A percentile compares a stretch with the other conserved stretches of the same genome.
Conservation (phyloP, 2,329 filamentous ascomycete species). For the Mariannaea sp. region DNA sequence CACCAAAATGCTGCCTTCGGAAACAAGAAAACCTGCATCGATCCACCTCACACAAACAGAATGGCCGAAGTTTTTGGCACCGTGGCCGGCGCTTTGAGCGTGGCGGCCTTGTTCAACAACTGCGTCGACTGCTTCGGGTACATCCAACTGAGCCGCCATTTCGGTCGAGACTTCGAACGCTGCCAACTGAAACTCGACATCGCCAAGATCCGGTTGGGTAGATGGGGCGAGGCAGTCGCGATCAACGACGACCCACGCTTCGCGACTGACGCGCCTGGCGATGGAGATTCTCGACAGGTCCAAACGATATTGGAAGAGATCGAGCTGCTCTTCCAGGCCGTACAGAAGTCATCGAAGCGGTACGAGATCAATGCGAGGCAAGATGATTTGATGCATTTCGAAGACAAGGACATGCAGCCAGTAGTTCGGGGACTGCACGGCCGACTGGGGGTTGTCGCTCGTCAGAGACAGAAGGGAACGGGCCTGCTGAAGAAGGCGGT, state of each 20-base stretch:
- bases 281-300: slow-evolving; percentile 18
- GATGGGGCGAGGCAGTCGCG: slow-evolving; percentile 42
- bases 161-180: slow-evolving; percentile 42
- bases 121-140: slow-evolving; percentile 43
- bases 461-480: background rate
- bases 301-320: slow-evolving; percentile 35
- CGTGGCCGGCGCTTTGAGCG: background rate
- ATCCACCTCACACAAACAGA: background rate
- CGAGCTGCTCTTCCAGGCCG: slow-evolving; percentile 29
- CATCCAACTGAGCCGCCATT: slow-evolving; percentile 44
- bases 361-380: slow-evolving; percentile 22
- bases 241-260: slow-evolving; percentile 40
- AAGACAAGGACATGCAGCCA: background rate
- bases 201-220: slow-evolving; percentile 38
- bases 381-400: slow-evolving; percentile 2
- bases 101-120: background rate
- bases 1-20: background rate
- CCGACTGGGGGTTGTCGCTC: background rate
- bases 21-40: background rate
- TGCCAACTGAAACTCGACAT: slow-evolving; percentile 42
- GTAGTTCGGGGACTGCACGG: background rate
- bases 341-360: slow-evolving; percentile 31
- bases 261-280: background rate
- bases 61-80: background rate
- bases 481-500: slow-evolving; percentile 8